Conservation (phyloP, 768 basidiomycete species). For the Ephemerocybe angulata region DNA sequence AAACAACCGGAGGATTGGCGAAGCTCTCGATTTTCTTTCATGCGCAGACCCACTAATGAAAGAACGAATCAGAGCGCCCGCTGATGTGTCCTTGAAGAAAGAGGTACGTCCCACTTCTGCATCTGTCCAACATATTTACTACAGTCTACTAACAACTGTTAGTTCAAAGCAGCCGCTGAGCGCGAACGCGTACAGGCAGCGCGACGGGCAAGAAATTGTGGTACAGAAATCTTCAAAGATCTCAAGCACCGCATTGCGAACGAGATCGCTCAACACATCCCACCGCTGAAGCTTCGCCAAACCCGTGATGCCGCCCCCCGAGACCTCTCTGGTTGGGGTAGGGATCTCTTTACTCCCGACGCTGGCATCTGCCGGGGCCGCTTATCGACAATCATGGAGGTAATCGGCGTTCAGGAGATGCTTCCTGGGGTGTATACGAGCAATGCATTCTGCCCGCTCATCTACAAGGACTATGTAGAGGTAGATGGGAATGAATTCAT, state of each 20-base stretch:
- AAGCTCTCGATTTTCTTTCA: neutral
- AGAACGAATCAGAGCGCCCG: no score
- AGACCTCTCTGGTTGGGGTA: neutral
- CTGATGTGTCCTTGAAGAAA: neutral
- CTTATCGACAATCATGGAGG: neutral
- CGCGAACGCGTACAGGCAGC: neutral
- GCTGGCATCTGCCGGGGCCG: neutral
- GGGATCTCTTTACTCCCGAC: neutral
- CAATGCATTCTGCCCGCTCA: neutral
- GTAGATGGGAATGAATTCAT: neutral
- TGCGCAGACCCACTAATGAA: neutral
- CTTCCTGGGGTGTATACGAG: neutral
- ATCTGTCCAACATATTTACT: neutral
- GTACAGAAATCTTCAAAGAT: neutral
- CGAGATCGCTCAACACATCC: neutral
- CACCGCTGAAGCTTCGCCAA: neutral
- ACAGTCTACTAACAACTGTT: neutral
- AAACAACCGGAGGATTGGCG: neutral
- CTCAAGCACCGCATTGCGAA: neutral
- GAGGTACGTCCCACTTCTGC: neutral
- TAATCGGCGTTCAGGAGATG: neutral
- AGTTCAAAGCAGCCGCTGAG: neutral
- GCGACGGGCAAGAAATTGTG: neutral
- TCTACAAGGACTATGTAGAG: neutral
- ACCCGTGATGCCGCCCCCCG: neutral